Base-by-base conservation (phyloP, 176 grass and related monocot species). In the Pontederia paniculata region DNA sequence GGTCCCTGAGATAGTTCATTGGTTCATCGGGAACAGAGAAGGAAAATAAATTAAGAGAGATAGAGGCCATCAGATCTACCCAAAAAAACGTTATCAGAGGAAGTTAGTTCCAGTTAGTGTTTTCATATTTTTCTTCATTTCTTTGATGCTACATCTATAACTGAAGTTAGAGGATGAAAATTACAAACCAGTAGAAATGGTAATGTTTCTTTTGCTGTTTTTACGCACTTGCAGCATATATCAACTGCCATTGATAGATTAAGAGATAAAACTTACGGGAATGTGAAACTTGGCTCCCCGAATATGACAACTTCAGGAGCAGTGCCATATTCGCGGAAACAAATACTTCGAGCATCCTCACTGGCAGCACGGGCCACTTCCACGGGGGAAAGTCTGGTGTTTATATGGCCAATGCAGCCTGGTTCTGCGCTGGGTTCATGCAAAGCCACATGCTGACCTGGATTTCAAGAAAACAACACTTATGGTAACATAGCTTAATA, bases 381-480 rank as follows among this genome's bases (percentile, higher is more conserved):
- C 74, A 96, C 76, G 43, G 91, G 91, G 23, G 91, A 96, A 71
- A 96, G 73, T 65, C 65, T 76, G 28, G 86, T 89, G 65, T 78
- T 89, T 82, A 96, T 96, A 57, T 83, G 86, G 42, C 91, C 91
- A 72, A 87, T 73, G 17, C 88, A 84, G 41, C 82, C 82, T 19
- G 91, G 91, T 50, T 83, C 73, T 56, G 91, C 76, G 54, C 89
- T 44, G 67, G 71, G 76, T 55, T 87, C 85, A 15, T 89, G 91
- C 71, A 89, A 76, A 58, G 76, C 91, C 3, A 96, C 86, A 65
- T 96, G 91, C 74, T 96, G 91, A 45, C 91, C 91, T 86, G 77
- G 69, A 88, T 63, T 63, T 63, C 11, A 63, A 12, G 47, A 10
- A 63, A 23, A 23, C 22, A 37, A 37, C 28, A 5, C 28, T 3